phyloP scores from a whole-genome alignment of 352 stramenopile species.

The Paralagenidium karlingii region DNA sequence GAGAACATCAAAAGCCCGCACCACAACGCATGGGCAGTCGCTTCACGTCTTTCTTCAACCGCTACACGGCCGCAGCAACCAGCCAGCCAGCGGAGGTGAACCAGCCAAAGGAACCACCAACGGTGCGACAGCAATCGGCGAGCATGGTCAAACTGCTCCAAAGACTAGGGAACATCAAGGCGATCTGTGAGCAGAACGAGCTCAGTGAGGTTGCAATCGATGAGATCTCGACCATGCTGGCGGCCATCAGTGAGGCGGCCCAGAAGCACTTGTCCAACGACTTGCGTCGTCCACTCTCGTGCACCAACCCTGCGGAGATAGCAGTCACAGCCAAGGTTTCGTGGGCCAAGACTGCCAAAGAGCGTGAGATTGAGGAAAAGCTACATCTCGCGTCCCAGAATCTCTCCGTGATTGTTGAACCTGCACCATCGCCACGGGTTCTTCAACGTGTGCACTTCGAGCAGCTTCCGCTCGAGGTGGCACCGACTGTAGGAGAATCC shows the following conservation, averaged over 20 bases:
- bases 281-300: slow-evolving; percentile 19
- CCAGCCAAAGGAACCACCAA: too few relatives aligned
- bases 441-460: slow-evolving; percentile 10
- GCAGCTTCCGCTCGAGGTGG: slow-evolving; percentile 21
- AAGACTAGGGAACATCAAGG: too few relatives aligned
- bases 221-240: slow-evolving; percentile 47
- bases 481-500: slow-evolving; percentile 26
- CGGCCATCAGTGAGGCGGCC: slow-evolving; percentile 52
- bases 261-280: slow-evolving; percentile 43
- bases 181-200: slow-evolving; percentile 41
- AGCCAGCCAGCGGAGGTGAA: too few relatives aligned
- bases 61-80: too few relatives aligned
- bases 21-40: too few relatives aligned
- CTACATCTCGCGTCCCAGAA: too few relatives aligned
- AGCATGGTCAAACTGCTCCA: too few relatives aligned
- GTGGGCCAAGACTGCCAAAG: slow-evolving; percentile 22
- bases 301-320: slow-evolving; percentile 33
- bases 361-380: too few relatives aligned
- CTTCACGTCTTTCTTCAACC: too few relatives aligned
- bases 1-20: too few relatives aligned
- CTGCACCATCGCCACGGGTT: background rate
- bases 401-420: too few relatives aligned
- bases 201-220: slow-evolving; percentile 48
- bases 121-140: too few relatives aligned
- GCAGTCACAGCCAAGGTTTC: slow-evolving; percentile 11